Conservation (phyloP, 2,329 filamentous ascomycete species). For the Pseudogymnoascus sp. region DNA sequence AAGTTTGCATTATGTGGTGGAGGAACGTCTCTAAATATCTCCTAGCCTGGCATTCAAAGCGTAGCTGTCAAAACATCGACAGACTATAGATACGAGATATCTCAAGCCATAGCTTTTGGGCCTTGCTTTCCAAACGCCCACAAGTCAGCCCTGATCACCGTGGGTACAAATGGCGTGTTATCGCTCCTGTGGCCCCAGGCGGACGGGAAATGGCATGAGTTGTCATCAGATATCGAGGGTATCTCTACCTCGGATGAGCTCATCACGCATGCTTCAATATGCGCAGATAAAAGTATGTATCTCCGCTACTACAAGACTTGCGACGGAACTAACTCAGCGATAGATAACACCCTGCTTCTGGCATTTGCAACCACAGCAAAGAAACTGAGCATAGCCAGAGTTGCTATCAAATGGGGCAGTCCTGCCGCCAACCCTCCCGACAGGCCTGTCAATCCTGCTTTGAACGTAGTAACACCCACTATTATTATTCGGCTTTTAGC, state of each 20-base stretch:
- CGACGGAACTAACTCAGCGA: slow-evolving; percentile 9
- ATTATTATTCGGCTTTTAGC: slow-evolving; percentile 49
- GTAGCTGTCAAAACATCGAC: slow-evolving; percentile 55
- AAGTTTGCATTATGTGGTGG: slow-evolving; percentile 11
- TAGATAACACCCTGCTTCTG: slow-evolving; percentile 45
- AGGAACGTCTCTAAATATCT: neutral
- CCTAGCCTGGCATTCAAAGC: slow-evolving; percentile 43
- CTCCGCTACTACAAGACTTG: neutral
- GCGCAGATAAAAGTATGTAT: slow-evolving; percentile 61
- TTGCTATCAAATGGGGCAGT: slow-evolving; percentile 66
- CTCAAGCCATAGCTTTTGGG: slow-evolving; percentile 55
- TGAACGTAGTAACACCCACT: slow-evolving; percentile 41
- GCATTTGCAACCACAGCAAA: slow-evolving; percentile 61
- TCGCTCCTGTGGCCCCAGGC: slow-evolving; percentile 71
- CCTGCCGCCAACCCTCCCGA: slow-evolving; percentile 41
- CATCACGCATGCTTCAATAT: slow-evolving; percentile 71
- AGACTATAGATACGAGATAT: slow-evolving; percentile 60
- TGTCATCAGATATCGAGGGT: slow-evolving; percentile 64
- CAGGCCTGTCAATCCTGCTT: slow-evolving; percentile 41
- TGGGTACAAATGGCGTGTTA: slow-evolving; percentile 66
- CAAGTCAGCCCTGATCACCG: slow-evolving; percentile 66
- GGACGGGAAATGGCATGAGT: slow-evolving; percentile 63
- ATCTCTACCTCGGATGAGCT: slow-evolving; percentile 63
- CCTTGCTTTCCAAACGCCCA: slow-evolving; percentile 64
- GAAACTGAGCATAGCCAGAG: slow-evolving; percentile 65